Conservation (phyloP, 306 rosid genomes). For the Quercus wislizeni region DNA sequence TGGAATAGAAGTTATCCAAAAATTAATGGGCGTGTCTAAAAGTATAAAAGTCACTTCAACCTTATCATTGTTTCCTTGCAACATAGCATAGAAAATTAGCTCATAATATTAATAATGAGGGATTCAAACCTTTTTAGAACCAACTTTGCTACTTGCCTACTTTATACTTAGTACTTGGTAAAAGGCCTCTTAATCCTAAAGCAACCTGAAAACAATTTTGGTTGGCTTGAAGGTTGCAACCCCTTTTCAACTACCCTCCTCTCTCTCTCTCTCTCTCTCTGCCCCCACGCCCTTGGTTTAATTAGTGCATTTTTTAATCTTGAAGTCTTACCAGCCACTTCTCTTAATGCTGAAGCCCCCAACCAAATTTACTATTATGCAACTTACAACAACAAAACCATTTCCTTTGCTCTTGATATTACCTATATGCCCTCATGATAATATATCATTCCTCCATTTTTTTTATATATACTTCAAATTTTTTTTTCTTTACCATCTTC, state of each 20-base stretch:
- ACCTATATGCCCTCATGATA: no score
- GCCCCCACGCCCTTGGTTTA: background rate
- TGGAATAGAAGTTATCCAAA: no score
- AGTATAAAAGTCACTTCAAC: constrained; percentile 30
- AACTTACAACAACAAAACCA: no score
- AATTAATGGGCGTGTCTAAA: background rate
- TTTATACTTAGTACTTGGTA: background rate
- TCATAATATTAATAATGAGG: constrained; percentile 3
- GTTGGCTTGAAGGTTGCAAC: constrained; percentile 3
- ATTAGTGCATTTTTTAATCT: no score
- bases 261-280: no score
- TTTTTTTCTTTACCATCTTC: no score
- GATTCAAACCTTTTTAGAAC: background rate
- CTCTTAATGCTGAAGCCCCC: no score
- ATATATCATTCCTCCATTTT: no score
- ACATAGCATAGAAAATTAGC: constrained; percentile 8
- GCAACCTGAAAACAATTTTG: constrained; percentile 35
- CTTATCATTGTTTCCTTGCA: constrained; percentile 32
- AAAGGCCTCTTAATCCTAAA: constrained; percentile 33
- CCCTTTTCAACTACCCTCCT: constrained; percentile 15
- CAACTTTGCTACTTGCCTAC: constrained; percentile 17
- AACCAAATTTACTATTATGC: no score
- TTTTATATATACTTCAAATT: no score
- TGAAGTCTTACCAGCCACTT: no score
- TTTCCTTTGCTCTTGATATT: no score